These are phyloP conservation scores for Aphanocladium album DNA, from an alignment of 2,329 filamentous ascomycete species.

Conservation along the genomic window DNA sequence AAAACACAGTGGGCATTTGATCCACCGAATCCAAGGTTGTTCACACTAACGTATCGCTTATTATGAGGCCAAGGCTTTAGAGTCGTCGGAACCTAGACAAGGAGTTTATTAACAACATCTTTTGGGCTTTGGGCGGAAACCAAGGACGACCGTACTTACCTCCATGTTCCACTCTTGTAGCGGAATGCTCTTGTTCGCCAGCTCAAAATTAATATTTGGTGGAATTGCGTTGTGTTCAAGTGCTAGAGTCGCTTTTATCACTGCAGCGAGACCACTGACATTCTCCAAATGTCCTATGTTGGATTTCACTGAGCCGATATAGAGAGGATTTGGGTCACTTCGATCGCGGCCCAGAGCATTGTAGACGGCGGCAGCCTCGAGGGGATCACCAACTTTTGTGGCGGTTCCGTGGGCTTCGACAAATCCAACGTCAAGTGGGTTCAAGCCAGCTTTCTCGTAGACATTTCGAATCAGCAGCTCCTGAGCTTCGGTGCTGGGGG, in stretches of 20 bases:
- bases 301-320: slow-evolving; percentile 25
- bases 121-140: too few species aligned
- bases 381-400: slow-evolving; percentile 24
- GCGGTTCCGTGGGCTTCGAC: slow-evolving; percentile 40
- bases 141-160: too few species aligned
- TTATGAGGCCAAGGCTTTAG: too few species aligned
- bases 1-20: too few species aligned
- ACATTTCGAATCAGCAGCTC: slow-evolving; percentile 27
- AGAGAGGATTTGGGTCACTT: slow-evolving; percentile 15
- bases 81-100: too few species aligned
- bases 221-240: slow-evolving; percentile 16
- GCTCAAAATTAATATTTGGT: slow-evolving; percentile 19
- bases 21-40: too few species aligned
- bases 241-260: slow-evolving; percentile 23
- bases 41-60: too few species aligned
- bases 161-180: too few species aligned
- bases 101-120: too few species aligned
- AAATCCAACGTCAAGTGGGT: slow-evolving; percentile 22
- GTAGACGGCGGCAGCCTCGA: slow-evolving; percentile 21
- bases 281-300: slow-evolving; percentile 27
- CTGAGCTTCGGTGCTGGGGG: slow-evolving; percentile 26
- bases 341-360: not conserved
- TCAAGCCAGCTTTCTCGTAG: slow-evolving; percentile 32
- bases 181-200: too few species aligned
- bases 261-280: slow-evolving; percentile 20